Evolutionary conservation across 805 yeast genomes (phyloP), one percentile per base, ranked within the genome.

Genomic region (Teunomyces panamensis): DNA sequence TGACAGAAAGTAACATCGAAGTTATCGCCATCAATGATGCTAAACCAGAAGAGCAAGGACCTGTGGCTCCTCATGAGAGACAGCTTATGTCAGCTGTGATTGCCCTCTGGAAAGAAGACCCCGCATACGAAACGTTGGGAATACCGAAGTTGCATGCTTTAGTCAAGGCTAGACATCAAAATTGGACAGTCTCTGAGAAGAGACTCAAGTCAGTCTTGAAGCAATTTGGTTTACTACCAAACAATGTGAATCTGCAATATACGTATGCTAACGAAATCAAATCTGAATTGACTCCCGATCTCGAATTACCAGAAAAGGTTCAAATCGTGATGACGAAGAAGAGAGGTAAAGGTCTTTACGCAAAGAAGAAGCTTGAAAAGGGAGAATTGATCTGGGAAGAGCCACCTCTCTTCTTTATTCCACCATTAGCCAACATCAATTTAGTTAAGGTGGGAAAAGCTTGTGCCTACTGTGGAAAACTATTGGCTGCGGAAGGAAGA

Each of bases 381-480:
- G 88, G 83, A 10, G 80, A 71, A 2, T 56, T 75, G 46, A 59
- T 88, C 3, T 84, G 89, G 82, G 72, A 75, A 36, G 96, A 87
- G 57, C 55, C 62, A 9, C 71, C 68, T 1, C 80, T 89, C 5
- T 71, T 88, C 48, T 77, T 79, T 33, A 68, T 87, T 0, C 88
- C 92, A 2, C 88, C 86, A 2, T 69, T 87, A 51, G 89, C 85
- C 11, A 81, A 83, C 55, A 66, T 82, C 41, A 74, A 78, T 33
- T 65, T 86, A 49, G 79, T 86, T 55, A 71, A 77, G 39, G 59
- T 64, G 16, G 87, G 90, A 0, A 79, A 79, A 55, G 87, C 88
- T 3, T 88, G 96, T 62, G 71, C 88, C 1, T 75, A 78, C 58
- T 88, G 96, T 69, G 89, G 90, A 0, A 74, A 76, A 41, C 66